phyloP scores from a whole-genome alignment of 352 stramenopile genomes.

The Phytophthora rubi region DNA sequence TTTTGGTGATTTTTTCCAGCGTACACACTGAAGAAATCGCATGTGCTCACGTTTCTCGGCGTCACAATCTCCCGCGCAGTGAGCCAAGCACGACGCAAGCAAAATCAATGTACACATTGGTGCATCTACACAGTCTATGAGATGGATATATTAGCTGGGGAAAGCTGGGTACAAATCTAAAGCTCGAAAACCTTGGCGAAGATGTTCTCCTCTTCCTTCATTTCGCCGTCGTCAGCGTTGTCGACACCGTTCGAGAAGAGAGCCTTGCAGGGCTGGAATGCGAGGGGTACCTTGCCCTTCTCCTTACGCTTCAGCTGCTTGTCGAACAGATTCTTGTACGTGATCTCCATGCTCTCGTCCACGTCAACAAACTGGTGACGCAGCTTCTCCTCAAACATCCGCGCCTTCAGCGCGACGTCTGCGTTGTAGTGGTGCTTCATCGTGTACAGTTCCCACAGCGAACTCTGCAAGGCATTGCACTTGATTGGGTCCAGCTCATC shows the following conservation, averaged over 20 bases:
- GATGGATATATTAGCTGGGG: conserved; percentile 46
- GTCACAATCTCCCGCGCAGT: not conserved
- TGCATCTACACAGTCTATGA: conserved; percentile 28
- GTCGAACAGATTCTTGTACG: conserved; percentile 85
- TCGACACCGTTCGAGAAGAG: conserved; percentile 50
- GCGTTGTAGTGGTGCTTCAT: conserved; percentile 96
- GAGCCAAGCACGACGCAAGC: not conserved
- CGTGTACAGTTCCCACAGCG: conserved; percentile 95
- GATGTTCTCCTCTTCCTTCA: conserved; percentile 44
- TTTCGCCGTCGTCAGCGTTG: conserved; percentile 19
- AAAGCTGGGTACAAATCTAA: conserved; percentile 39
- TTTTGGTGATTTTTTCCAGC: conserved; percentile 12
- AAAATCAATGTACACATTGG: conserved; percentile 1
- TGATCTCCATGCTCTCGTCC: conserved; percentile 74
- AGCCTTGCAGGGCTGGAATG: conserved; percentile 62
- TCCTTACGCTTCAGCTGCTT: conserved; percentile 85
- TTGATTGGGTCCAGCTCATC: conserved; percentile 74
- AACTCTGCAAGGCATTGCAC: conserved; percentile 91
- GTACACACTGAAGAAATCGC: conserved; percentile 1
- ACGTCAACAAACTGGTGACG: conserved; percentile 80
- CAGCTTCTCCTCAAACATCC: conserved; percentile 91
- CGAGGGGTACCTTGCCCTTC: conserved; percentile 78
- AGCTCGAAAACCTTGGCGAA: conserved; percentile 81
- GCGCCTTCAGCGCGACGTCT: conserved; percentile 90
- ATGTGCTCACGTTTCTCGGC: not conserved